A percentile compares a stretch with the other conserved stretches of the same genome.
Conservation (phyloP, 1,284 basidiomycete species). For the Melampsora larici-populina region DNA sequence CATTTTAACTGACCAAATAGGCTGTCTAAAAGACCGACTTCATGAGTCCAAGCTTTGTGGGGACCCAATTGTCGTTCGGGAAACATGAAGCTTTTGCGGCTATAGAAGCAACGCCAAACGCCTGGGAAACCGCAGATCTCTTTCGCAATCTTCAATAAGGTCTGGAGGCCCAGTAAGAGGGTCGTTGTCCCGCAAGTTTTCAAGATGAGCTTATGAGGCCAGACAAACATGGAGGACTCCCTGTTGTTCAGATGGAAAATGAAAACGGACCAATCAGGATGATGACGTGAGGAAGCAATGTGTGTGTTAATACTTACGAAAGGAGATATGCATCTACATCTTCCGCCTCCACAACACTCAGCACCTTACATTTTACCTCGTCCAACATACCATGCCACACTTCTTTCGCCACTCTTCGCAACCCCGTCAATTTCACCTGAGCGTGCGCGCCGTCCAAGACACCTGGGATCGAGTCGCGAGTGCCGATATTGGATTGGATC, state of each 20-base stretch:
- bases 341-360: slow-evolving; percentile 79
- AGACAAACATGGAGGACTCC: slow-evolving; percentile 96
- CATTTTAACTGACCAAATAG: slow-evolving; percentile 64
- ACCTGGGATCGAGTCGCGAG: slow-evolving; percentile 54
- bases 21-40: slow-evolving; percentile 84
- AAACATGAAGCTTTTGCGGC: slow-evolving; percentile 98
- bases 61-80: slow-evolving; percentile 92
- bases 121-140: slow-evolving; percentile 69
- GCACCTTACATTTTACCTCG: slow-evolving; percentile 94
- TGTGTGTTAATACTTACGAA: slow-evolving; percentile 66
- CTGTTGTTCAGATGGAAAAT: slow-evolving; percentile 57
- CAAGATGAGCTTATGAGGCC: slow-evolving; percentile 90
- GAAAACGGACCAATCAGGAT: not conserved
- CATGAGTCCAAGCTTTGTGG: slow-evolving; percentile 89
- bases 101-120: slow-evolving; percentile 89
- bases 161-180: slow-evolving; percentile 86
- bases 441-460: slow-evolving; percentile 44
- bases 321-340: slow-evolving; percentile 94
- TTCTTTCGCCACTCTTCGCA: slow-evolving; percentile 70
- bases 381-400: slow-evolving; percentile 97
- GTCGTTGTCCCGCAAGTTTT: slow-evolving; percentile 99
- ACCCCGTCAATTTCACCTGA: slow-evolving; percentile 58
- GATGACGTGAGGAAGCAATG: not conserved
- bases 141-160: slow-evolving; percentile 84
- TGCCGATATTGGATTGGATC: slow-evolving; percentile 49